Conservation (phyloP, 805 yeast genomes). For the Candida suzukii region DNA sequence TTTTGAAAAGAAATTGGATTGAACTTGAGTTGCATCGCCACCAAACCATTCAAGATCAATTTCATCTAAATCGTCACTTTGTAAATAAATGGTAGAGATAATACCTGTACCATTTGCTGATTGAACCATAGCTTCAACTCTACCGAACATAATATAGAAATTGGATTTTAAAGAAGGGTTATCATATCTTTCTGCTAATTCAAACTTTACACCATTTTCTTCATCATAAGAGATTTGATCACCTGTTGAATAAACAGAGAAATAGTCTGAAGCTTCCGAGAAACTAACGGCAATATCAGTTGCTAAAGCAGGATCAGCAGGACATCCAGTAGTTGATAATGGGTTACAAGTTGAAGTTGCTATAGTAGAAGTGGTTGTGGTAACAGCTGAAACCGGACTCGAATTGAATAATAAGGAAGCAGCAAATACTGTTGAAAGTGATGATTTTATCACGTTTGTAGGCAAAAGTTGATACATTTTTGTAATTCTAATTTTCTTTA, state of each 20-base stretch:
- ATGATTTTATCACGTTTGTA: too few species aligned
- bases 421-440: not conserved
- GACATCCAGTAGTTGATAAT: constrained; percentile 19
- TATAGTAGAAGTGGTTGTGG: constrained; percentile 2
- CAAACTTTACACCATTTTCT: constrained; percentile 59
- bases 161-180: constrained; percentile 74
- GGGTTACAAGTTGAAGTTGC: constrained; percentile 26
- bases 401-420: too few species aligned
- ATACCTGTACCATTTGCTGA: constrained; percentile 78
- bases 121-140: constrained; percentile 61
- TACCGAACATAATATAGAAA: constrained; percentile 86
- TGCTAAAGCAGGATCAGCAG: constrained; percentile 54
- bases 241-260: constrained; percentile 36
- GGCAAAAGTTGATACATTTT: too few species aligned
- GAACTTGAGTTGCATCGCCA: constrained; percentile 66
- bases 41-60: constrained; percentile 88
- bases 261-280: constrained; percentile 35
- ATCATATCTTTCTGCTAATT: constrained; percentile 56
- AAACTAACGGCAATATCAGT: constrained; percentile 48
- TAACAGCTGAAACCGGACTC: not conserved
- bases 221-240: constrained; percentile 36
- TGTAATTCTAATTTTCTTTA: too few species aligned
- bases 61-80: constrained; percentile 82
- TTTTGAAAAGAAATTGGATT: constrained; percentile 74
- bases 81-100: constrained; percentile 73